A percentile compares a stretch with the other conserved stretches of the same genome.
These are phyloP conservation scores for Pichia membranifaciens DNA, from an alignment of 805 yeast genomes.

Conservation along the genomic window DNA sequence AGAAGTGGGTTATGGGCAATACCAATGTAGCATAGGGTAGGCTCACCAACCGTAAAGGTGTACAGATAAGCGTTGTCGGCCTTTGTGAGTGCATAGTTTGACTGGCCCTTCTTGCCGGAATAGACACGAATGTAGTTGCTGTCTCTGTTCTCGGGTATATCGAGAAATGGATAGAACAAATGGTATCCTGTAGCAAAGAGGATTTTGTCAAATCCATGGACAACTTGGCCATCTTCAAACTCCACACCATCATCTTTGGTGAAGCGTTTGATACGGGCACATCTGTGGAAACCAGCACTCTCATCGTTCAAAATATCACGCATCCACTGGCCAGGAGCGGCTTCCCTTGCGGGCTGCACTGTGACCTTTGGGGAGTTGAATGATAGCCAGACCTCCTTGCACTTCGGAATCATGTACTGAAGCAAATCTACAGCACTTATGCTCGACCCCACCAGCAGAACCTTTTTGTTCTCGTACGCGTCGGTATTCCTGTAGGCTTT, in stretches of 20 bases:
- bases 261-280: conserved; percentile 26
- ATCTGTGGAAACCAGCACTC: conserved; percentile 24
- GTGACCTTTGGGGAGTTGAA: conserved; percentile 12
- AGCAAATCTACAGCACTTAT: conserved; percentile 63
- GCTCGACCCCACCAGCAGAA: conserved; percentile 34
- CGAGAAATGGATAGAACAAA: conserved; percentile 36
- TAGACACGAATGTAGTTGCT: conserved; percentile 20
- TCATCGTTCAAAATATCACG: conserved; percentile 28
- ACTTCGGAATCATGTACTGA: conserved; percentile 34
- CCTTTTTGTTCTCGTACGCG: conserved; percentile 26
- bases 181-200: conserved; percentile 48
- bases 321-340: conserved; percentile 1
- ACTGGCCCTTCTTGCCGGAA: conserved; percentile 27
- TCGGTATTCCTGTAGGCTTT: conserved; percentile 28
- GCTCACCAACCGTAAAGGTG: conserved; percentile 37
- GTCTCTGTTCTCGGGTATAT: conserved; percentile 21
- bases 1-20: conserved; percentile 37
- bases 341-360: background rate
- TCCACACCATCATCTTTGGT: conserved; percentile 23
- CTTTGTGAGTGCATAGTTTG: conserved; percentile 14
- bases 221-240: conserved; percentile 30
- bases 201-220: conserved; percentile 33
- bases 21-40: conserved; percentile 38
- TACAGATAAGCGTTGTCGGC: conserved; percentile 23
- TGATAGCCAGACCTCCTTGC: conserved; percentile 4